Evolutionary conservation across 306 rosid species (phyloP), one percentile per base, ranked within the genome.

Genomic region (Echinosophora koreensis): DNA sequence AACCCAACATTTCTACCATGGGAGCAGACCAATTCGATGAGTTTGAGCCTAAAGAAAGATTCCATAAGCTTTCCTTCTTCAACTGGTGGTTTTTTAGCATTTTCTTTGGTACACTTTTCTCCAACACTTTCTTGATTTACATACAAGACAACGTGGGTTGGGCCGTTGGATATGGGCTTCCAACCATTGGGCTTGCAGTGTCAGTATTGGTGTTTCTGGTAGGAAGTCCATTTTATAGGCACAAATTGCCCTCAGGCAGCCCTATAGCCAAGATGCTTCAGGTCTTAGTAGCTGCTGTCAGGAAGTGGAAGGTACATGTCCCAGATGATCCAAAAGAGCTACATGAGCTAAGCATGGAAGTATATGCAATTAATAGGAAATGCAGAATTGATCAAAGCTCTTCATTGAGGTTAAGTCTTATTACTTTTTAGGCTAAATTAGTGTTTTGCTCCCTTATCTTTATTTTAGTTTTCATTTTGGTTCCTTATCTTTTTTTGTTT

Each of bases 21-120:
- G 97, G 97, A 4, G 98, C 98, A 0, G 96, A 94, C 62, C 98
- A 91, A 67, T 91, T 94, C 65, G 98, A 94, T 42, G 91, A 88
- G 34, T 90, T 83, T 32, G 94, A 91, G 37, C 90, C 90, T 0
- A 90, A 87, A 14, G 97, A 91, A 74, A 89, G 76, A 79, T 13
- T 15, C 28, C 80, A 82, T 27, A 91, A 91, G 61, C 87, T 90
- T 27, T 91, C 96, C 59, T 91, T 94, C 78, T 94, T 91, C 69
- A 94, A 94, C 52, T 94, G 97, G 98, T 94, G 96, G 97, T 74
- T 85, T 84, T 94, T 90, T 60, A 82, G 87, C 62, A 88, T 92
- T 10, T 86, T 90, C 80, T 62, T 89, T 37, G 98, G 97, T 11
- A 83, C 91, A 11, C 90, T 94, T 34, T 91, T 90, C 81, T 69